phyloP scores from a whole-genome alignment of 2,329 filamentous ascomycete genomes.

The Ilyonectria destructans region DNA sequence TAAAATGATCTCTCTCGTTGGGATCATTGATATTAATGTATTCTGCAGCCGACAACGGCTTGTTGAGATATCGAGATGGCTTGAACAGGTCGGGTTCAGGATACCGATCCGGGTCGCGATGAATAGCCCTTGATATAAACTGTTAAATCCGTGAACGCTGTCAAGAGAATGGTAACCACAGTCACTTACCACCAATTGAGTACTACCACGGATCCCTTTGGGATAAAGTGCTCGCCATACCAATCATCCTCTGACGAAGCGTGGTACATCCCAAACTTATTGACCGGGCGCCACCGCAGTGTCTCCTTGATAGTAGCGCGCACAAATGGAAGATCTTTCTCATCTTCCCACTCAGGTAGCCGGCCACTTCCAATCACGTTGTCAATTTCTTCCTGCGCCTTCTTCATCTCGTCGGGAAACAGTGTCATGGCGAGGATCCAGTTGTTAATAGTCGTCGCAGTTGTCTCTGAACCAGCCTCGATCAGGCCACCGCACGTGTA shows the following conservation, averaged over 20 bases:
- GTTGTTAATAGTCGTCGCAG: conserved; percentile 51
- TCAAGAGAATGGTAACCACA: not conserved
- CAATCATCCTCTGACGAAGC: conserved; percentile 31
- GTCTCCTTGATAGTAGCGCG: conserved; percentile 61
- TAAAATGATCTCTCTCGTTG: conserved; percentile 36
- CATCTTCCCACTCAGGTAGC: conserved; percentile 57
- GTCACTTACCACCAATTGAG: conserved; percentile 35
- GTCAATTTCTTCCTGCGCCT: conserved; percentile 56
- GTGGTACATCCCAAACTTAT: conserved; percentile 38
- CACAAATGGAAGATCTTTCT: conserved; percentile 59
- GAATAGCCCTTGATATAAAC: conserved; percentile 30
- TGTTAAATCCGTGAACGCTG: not conserved
- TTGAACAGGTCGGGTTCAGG: conserved; percentile 29
- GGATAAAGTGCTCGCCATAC: conserved; percentile 38
- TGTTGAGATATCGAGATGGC: conserved; percentile 30
- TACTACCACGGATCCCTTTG: conserved; percentile 36
- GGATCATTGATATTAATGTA: conserved; percentile 23
- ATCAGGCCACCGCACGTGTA: conserved; percentile 40
- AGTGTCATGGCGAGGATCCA: conserved; percentile 65
- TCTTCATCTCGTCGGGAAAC: conserved; percentile 52
- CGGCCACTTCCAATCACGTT: conserved; percentile 56
- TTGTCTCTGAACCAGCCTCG: conserved; percentile 45
- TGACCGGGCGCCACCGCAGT: conserved; percentile 59
- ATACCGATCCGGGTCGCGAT: conserved; percentile 30
- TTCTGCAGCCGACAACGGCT: conserved; percentile 21